Percentiles rank a stretch among this genome's conserved stretches.
Conservation (phyloP, 768 basidiomycete genomes). For the Tulasnella sp. region DNA sequence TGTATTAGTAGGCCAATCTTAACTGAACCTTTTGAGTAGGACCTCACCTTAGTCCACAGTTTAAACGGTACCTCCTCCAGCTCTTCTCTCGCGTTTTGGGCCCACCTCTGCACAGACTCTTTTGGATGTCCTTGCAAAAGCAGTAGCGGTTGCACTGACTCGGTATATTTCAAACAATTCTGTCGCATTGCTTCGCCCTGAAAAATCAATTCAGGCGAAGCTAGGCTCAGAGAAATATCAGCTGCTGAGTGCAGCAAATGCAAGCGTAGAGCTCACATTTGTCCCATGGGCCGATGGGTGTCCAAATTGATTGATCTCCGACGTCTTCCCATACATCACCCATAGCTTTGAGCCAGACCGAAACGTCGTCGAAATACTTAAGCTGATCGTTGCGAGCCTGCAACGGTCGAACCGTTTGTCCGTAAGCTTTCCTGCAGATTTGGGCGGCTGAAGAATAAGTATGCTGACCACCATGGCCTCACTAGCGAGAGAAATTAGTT, state of each 20-base stretch:
- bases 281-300: constrained; percentile 21
- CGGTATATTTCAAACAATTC: not conserved
- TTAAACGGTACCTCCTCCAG: not conserved
- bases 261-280: not conserved
- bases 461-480: not conserved
- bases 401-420: not conserved
- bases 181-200: not conserved
- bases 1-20: too few relatives aligned
- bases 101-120: not conserved
- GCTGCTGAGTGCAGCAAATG: too few relatives aligned
- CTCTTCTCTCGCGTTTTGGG: not conserved
- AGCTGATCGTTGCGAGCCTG: not conserved
- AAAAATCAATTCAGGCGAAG: not conserved
- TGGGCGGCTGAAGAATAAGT: not conserved
- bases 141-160: not conserved
- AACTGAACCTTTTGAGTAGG: too few relatives aligned
- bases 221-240: not conserved
- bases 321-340: constrained; percentile 18
- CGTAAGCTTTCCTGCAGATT: not conserved
- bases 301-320: not conserved
- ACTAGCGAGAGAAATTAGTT: not conserved
- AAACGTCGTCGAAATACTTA: not conserved
- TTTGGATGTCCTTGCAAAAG: not conserved
- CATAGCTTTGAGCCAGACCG: constrained; percentile 4
- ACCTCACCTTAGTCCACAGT: not conserved